These are phyloP conservation scores for Scedosporium apiospermum DNA, from an alignment of 2,329 filamentous ascomycete species.

Conservation along the genomic window DNA sequence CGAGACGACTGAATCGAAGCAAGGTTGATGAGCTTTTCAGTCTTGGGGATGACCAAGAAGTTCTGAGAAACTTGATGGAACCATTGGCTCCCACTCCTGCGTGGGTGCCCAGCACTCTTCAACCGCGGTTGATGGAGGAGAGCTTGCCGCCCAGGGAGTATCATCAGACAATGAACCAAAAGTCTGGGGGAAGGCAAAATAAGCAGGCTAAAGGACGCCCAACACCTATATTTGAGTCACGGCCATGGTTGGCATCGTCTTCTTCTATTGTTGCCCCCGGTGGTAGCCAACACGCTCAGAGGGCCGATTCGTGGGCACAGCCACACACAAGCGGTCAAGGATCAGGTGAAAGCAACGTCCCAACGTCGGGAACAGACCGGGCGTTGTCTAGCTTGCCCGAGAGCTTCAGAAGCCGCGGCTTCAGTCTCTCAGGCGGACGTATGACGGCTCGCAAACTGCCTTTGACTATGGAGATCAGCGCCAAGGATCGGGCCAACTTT, in stretches of 20 bases:
- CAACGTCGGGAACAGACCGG: too few relatives aligned
- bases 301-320: not conserved
- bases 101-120: not conserved
- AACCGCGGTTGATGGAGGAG: conserved; percentile 9
- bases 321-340: too few relatives aligned
- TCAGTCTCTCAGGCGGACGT: not conserved
- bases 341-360: too few relatives aligned
- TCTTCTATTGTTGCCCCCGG: too few relatives aligned
- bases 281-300: not conserved
- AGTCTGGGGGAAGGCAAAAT: not conserved
- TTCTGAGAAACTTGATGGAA: not conserved
- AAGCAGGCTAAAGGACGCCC: not conserved
- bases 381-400: too few relatives aligned
- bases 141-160: conserved; percentile 8
- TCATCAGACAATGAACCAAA: conserved; percentile 16
- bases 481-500: not conserved
- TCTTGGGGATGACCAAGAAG: not conserved
- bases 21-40: not conserved
- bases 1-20: not conserved
- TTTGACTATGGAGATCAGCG: not conserved
- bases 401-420: not conserved
- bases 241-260: too few relatives aligned
- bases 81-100: not conserved
- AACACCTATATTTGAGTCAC: too few relatives aligned
- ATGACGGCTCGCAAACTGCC: not conserved